Conservation (phyloP, 225 moss, liverwort and hornwort species). For the Antitrichia curtipendula region DNA sequence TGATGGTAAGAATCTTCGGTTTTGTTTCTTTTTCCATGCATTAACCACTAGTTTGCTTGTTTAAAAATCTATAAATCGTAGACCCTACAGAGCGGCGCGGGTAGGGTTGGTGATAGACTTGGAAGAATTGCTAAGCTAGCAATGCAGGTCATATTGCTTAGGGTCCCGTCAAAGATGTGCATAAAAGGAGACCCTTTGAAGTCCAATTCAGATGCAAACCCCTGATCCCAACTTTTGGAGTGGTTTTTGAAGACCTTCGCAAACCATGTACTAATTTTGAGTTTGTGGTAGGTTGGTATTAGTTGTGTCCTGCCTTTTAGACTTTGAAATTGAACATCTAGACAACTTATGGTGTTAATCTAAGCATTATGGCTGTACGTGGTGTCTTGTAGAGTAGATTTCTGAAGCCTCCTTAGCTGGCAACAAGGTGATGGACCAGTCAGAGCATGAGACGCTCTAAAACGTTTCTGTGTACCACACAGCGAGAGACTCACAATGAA, state of each 20-base stretch:
- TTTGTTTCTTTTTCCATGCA: background rate
- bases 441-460: background rate
- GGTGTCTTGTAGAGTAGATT: background rate
- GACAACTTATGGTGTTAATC: background rate
- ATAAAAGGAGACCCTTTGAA: background rate
- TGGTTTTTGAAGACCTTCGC: background rate
- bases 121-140: background rate
- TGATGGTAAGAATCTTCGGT: background rate
- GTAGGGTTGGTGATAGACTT: background rate
- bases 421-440: background rate
- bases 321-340: background rate
- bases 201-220: background rate
- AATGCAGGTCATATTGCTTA: background rate
- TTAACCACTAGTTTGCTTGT: background rate
- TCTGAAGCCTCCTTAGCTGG: background rate
- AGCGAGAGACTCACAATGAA: background rate
- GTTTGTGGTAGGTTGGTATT: background rate
- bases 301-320: too few relatives aligned
- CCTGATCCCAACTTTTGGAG: background rate
- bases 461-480: too few relatives aligned
- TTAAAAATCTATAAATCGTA: background rate
- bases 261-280: background rate
- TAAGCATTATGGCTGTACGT: background rate
- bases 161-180: background rate
- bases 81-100: background rate